Evolutionary conservation across 306 rosid genomes (phyloP).

Genomic region (Fragaria nilgerrensis): DNA sequence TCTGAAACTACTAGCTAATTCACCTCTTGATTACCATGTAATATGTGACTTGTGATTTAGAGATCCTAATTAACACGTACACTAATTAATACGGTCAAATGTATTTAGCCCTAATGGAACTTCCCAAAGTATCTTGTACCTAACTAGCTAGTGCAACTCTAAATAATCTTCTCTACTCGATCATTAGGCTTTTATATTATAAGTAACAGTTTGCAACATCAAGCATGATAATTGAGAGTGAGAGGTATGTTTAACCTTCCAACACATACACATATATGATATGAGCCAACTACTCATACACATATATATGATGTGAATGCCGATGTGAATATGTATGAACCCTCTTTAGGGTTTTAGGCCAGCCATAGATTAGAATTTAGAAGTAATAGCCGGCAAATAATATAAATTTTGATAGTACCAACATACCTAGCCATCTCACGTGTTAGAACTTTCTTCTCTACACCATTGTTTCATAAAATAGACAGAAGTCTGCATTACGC

Average conservation of each 20-base stretch:
- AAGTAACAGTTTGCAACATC: not conserved
- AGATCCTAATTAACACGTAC: not conserved
- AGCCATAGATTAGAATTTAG: not conserved
- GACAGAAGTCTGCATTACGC: not conserved
- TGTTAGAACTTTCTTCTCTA: conserved; percentile 3
- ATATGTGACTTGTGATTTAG: not conserved
- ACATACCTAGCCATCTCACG: not conserved
- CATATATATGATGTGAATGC: not conserved
- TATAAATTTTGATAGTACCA: not conserved
- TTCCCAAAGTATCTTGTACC: not conserved
- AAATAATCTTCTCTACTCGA: not conserved
- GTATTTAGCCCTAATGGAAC: not conserved
- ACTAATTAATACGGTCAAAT: not conserved
- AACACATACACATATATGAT: not conserved
- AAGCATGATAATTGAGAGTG: not conserved
- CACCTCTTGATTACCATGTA: not conserved
- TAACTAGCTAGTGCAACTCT: not conserved
- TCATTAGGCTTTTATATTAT: not conserved
- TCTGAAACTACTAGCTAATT: not conserved
- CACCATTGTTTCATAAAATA: not conserved
- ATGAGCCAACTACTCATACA: not conserved
- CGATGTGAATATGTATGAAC: not conserved
- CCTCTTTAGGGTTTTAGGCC: not conserved
- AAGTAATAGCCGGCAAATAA: not conserved
- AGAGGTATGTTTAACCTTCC: not conserved